Base-by-base conservation (phyloP, 108 stramenopile genomes). In the Aureococcus anophagefferens region DNA sequence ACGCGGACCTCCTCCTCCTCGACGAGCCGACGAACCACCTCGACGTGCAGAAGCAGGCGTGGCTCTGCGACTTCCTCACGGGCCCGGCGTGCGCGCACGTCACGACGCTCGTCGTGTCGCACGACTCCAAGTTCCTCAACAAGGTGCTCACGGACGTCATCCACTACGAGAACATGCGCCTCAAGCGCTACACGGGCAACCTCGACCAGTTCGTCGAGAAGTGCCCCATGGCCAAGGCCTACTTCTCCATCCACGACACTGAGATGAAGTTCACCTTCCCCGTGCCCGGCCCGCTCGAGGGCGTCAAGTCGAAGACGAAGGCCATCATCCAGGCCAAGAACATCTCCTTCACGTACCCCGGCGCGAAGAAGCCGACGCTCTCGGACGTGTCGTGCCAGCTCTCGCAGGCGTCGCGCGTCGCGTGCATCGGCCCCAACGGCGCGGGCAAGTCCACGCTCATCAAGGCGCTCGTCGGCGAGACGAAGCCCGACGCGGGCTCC, bases 171-270 rank as follows among this genome's bases (percentile, higher is more conserved):
- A 79, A 93, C 62, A 40, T 40, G 37, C 37, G 37, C 37, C 88
- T 96, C 25, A 93, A 94, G 16, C 91, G 92, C 68, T 94, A 94
- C n/a, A n/a, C n/a, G n/a, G n/a, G n/a, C n/a, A n/a, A n/a, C n/a
- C n/a, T n/a, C n/a, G n/a, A n/a, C n/a, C 88, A 89, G 30, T 96
- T 96, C 75, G 94, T 94, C 64, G 82, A 89, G 78, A 86, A 87
- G 74, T 68, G 69, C 95, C 95, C 28, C 93, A 94, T 40, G 80
- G 93, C 93, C 11, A 96, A 96, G 81, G 90, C 91, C 71, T 96
- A 96, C 85, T 96, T 93, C 83, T 93, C 93, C 74, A 80, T 96
- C 37, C 37, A 40, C 37, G 37, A 40, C 37, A 40, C 37, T 4
- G 7, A 40, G 37, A 40, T 40, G 37, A 40, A 40, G 37, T 40